Evolutionary conservation across 2,329 filamentous ascomycete species (phyloP).

Genomic region (Exophiala sp.): DNA sequence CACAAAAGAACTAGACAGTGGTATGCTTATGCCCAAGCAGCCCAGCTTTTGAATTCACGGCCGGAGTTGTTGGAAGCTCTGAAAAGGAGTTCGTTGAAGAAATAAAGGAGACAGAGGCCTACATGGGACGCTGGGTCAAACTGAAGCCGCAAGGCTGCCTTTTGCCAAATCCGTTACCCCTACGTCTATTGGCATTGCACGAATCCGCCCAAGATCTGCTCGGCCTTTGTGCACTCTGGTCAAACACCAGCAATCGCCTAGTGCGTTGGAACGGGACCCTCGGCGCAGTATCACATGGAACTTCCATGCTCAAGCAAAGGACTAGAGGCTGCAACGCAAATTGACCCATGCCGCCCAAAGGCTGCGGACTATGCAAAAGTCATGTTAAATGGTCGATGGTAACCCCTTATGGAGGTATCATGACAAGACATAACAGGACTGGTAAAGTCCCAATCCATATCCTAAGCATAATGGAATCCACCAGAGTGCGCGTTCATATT

Average conservation of each 20-base stretch:
- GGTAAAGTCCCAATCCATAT: too few relatives aligned
- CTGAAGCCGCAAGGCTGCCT: neutral
- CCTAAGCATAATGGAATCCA: too few relatives aligned
- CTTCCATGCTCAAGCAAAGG: neutral
- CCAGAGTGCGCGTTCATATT: too few relatives aligned
- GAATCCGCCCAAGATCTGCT: neutral
- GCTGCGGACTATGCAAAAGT: neutral
- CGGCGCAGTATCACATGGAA: conserved; percentile 14
- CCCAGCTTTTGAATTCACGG: conserved; percentile 65
- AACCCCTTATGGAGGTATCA: too few relatives aligned
- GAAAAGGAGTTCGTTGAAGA: conserved; percentile 66
- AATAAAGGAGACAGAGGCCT: conserved; percentile 11
- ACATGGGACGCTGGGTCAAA: neutral
- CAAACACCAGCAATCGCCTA: neutral
- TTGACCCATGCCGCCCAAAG: neutral
- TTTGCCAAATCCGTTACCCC: neutral
- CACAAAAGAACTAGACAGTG: conserved; percentile 86
- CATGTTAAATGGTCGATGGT: too few relatives aligned
- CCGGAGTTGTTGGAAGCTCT: conserved; percentile 87
- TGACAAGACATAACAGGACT: too few relatives aligned
- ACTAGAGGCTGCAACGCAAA: neutral
- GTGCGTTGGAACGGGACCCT: conserved; percentile 2
- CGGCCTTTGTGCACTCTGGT: neutral
- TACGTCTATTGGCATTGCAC: conserved; percentile 1
- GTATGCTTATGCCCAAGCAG: conserved; percentile 81